Evolutionary conservation across 2,329 filamentous ascomycete genomes (phyloP).

Genomic region (Aspergillus alliaceus): DNA sequence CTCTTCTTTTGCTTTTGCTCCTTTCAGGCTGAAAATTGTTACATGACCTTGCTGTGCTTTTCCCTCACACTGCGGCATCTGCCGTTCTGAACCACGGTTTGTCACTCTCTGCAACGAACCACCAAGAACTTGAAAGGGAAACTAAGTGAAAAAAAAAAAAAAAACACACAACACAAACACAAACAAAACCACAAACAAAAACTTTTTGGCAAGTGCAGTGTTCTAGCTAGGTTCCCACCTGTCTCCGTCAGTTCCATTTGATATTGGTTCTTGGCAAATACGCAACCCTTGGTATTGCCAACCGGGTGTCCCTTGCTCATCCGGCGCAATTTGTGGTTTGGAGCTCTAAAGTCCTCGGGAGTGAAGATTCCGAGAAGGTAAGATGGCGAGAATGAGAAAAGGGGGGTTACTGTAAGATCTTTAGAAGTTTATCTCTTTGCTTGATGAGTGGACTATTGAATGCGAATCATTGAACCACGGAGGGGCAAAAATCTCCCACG

Average conservation of each 20-base stretch:
- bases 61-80: background rate
- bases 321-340: background rate
- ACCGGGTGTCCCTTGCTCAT: background rate
- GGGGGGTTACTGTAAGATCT: background rate
- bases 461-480: background rate
- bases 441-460: background rate
- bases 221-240: background rate
- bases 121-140: background rate
- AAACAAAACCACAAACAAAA: too few relatives aligned
- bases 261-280: background rate
- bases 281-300: background rate
- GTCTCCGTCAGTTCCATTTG: background rate
- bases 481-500: background rate
- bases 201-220: background rate
- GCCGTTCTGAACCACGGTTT: background rate
- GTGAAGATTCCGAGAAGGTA: background rate
- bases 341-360: background rate
- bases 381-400: background rate
- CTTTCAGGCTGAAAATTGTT: too few relatives aligned
- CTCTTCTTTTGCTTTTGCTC: background rate
- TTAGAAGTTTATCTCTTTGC: background rate
- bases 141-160: too few relatives aligned
- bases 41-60: too few relatives aligned
- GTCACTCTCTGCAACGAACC: background rate
- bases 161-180: too few relatives aligned